Evolutionary conservation across 768 basidiomycete species (phyloP), one percentile per base, ranked within the genome.

Genomic region (Phylloporus rhodoxanthus): DNA sequence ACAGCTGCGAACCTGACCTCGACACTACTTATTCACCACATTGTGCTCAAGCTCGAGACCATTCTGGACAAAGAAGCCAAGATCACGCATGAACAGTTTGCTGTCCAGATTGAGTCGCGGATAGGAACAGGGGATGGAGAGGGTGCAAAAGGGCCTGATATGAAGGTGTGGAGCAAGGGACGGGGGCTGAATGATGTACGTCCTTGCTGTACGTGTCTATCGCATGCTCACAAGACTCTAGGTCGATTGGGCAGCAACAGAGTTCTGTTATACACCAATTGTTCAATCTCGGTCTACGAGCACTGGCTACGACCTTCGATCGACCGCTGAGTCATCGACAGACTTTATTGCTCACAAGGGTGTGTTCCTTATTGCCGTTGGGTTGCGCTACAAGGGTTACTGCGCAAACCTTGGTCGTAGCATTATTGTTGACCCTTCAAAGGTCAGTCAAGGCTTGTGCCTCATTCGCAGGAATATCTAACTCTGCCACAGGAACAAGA

Each of bases 231-330:
- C 53, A 42, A 40, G 15, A 15, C 49, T 50, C 13, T 59, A 96
- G 90, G 77, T 92, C 48, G 92, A 99, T 63, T 95, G 89, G 81
- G 72, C 75, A n/a, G 78, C 84, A 2, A 85, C 87, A 6, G 96
- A 99, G 68, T 95, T 94, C 69, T 88, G 89, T 57, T 97, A 95
- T 68, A 81, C 89, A 2, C 93, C 95, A 2, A 94, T 97, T 65
- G 90, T 98, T 63, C 95, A 97, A 57, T 97, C 94, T 6, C 86
- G 85, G 36, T 87, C 90, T 8, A 86, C 86, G 30, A 79, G 76
- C 52, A 75, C 78, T 9, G 88, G 90, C 7, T 98, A 95, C 65
- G 95, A 98, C 65, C 73, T 98, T 42, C 82, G 85, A 51, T 85
- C 86, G 34, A 87, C 85, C 1, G 91, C 91, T 0, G 85, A 91